Percentiles rank a stretch among this genome's conserved stretches.
phyloP scores from a whole-genome alignment of 257 asterid genomes.

The Salvia splendens region DNA sequence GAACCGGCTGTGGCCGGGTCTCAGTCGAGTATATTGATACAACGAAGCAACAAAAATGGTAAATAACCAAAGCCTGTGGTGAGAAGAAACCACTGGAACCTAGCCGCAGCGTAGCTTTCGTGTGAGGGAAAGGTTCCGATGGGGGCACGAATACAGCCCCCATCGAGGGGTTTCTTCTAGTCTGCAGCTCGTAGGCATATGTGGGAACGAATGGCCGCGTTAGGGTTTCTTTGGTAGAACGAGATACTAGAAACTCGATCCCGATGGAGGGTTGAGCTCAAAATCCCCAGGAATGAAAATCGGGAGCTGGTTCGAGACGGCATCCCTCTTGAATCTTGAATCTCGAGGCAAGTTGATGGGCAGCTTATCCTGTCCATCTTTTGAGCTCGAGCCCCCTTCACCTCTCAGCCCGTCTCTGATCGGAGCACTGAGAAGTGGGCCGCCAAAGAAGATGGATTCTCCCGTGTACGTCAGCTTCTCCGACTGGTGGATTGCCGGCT shows the following conservation, averaged over 20 bases:
- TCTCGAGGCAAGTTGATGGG: slow-evolving; percentile 50
- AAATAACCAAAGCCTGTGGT: slow-evolving; percentile 9
- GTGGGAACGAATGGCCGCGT: not conserved
- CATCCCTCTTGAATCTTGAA: slow-evolving; percentile 71
- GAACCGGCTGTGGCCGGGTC: not conserved
- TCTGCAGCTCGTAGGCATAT: slow-evolving; percentile 21
- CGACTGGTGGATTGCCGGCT: slow-evolving; percentile 48
- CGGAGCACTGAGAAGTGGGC: slow-evolving; percentile 80
- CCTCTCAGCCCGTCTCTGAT: slow-evolving; percentile 50
- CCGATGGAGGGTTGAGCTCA: slow-evolving; percentile 49
- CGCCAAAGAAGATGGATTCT: slow-evolving; percentile 91
- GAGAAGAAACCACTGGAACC: slow-evolving; percentile 64
- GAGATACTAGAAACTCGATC: slow-evolving; percentile 49
- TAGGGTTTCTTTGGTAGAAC: not conserved
- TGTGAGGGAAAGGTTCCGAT: slow-evolving; percentile 50
- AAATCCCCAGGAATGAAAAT: slow-evolving; percentile 75
- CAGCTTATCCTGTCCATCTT: slow-evolving; percentile 54
- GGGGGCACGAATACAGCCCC: slow-evolving; percentile 33
- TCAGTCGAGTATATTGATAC: slow-evolving; percentile 9
- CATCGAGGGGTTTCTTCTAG: slow-evolving; percentile 48
- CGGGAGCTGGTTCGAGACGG: slow-evolving; percentile 88
- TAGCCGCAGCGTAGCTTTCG: slow-evolving; percentile 27
- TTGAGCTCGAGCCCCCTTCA: slow-evolving; percentile 46
- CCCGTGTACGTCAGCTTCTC: slow-evolving; percentile 75
- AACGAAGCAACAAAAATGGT: slow-evolving; percentile 8